These are phyloP conservation scores for Aspergillus sp. DNA, from an alignment of 2,329 filamentous ascomycete genomes.

Conservation along the genomic window DNA sequence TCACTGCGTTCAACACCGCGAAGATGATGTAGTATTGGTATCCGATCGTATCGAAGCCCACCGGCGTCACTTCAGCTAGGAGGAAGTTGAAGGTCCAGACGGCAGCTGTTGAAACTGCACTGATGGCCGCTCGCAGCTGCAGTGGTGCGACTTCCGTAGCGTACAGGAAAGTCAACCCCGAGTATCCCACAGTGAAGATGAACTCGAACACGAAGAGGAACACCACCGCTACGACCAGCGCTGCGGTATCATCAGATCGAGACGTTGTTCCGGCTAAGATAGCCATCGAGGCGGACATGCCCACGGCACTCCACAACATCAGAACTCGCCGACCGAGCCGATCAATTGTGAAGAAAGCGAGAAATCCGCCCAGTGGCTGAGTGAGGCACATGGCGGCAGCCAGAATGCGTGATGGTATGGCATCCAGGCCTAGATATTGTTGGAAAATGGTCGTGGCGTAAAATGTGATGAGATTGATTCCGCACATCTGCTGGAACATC, in stretches of 20 bases:
- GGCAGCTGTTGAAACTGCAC: conserved; percentile 55
- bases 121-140: conserved; percentile 51
- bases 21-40: conserved; percentile 51
- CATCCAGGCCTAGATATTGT: conserved; percentile 33
- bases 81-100: conserved; percentile 45
- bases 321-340: conserved; percentile 40
- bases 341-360: conserved; percentile 52
- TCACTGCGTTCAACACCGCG: conserved; percentile 41
- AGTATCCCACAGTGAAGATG: conserved; percentile 61
- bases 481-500: conserved; percentile 42
- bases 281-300: conserved; percentile 33
- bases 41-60: conserved; percentile 48
- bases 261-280: conserved; percentile 55
- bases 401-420: conserved; percentile 28
- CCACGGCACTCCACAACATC: conserved; percentile 36
- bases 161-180: conserved; percentile 63
- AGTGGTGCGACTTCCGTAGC: conserved; percentile 58
- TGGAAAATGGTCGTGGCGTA: conserved; percentile 41
- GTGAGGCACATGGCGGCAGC: conserved; percentile 34
- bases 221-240: conserved; percentile 55
- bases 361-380: conserved; percentile 42
- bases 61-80: conserved; percentile 39
- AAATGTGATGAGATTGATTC: conserved; percentile 40
- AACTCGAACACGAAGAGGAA: conserved; percentile 64
- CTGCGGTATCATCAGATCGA: conserved; percentile 42